These are phyloP conservation scores for Fusarium sp. DNA, from an alignment of 2,329 filamentous ascomycete genomes.

Conservation along the genomic window DNA sequence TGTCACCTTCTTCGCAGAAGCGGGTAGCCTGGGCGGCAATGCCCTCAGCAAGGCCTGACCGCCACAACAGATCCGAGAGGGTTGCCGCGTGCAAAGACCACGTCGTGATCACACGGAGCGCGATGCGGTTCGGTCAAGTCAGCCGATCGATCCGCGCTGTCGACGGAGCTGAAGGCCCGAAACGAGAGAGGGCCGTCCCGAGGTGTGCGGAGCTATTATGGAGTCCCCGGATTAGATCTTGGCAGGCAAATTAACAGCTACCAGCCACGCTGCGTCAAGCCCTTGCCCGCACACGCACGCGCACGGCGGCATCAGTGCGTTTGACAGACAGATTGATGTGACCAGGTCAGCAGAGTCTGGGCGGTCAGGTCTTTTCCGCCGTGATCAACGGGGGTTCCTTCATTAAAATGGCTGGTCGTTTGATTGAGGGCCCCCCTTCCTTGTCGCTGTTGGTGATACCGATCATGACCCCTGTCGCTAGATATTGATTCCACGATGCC, in stretches of 20 bases:
- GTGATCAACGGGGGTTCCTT: constrained; percentile 27
- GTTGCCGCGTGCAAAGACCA: constrained; percentile 32
- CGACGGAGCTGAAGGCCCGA: constrained; percentile 25
- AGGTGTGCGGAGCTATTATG: constrained; percentile 36
- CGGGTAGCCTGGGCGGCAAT: constrained; percentile 14
- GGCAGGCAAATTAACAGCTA: constrained; percentile 14
- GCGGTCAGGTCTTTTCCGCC: constrained; percentile 26
- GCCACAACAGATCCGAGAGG: neutral
- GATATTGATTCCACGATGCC: constrained; percentile 25
- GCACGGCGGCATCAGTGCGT: constrained; percentile 10
- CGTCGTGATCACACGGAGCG: constrained; percentile 12
- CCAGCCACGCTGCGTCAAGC: constrained; percentile 16
- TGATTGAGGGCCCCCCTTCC: constrained; percentile 29
- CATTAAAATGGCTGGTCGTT: constrained; percentile 28
- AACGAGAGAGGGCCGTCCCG: constrained; percentile 37
- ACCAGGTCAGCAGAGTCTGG: constrained; percentile 24
- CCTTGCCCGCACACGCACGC: constrained; percentile 17
- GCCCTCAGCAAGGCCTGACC: constrained; percentile 1
- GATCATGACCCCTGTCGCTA: constrained; percentile 26
- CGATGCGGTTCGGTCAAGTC: constrained; percentile 26
- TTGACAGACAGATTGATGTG: constrained; percentile 30
- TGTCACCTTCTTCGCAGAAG: constrained; percentile 7
- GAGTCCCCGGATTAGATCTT: constrained; percentile 31
- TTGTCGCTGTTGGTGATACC: constrained; percentile 35
- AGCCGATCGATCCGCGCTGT: constrained; percentile 28